These are phyloP conservation scores for Basidioascus undulatus DNA, from an alignment of 768 basidiomycete genomes.

Conservation along the genomic window DNA sequence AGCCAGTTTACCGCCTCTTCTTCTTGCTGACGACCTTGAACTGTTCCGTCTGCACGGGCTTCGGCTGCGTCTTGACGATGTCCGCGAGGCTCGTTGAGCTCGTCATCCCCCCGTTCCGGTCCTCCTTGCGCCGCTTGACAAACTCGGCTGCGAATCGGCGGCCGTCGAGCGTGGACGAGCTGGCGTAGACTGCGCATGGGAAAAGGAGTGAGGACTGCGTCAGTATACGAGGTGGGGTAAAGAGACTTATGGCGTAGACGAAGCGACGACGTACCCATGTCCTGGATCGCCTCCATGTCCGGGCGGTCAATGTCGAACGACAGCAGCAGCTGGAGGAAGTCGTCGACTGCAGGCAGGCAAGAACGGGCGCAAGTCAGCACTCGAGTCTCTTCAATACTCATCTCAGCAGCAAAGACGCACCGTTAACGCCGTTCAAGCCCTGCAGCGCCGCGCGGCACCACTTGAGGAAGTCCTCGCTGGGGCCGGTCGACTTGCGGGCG, in stretches of 20 bases:
- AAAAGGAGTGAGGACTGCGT: too few relatives aligned
- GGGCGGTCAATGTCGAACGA: conserved; percentile 77
- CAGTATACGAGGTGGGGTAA: too few relatives aligned
- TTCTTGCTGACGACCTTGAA: conserved; percentile 71
- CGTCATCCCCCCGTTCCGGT: conserved; percentile 27
- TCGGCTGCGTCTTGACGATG: conserved; percentile 72
- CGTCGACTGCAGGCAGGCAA: conserved; percentile 40
- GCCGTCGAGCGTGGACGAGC: conserved; percentile 83
- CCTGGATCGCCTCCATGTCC: conserved; percentile 76
- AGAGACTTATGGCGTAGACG: too few relatives aligned
- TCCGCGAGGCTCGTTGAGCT: conserved; percentile 14
- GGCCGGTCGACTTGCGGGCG: conserved; percentile 9
- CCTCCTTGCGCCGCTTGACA: conserved; percentile 59
- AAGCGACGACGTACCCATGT: too few relatives aligned
- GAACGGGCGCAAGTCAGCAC: conserved; percentile 2
- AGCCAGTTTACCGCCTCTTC: too few relatives aligned
- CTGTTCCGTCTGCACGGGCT: conserved; percentile 46
- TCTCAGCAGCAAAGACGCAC: conserved; percentile 21
- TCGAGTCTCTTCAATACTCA: background rate
- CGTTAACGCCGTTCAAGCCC: conserved; percentile 35
- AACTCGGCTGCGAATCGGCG: conserved; percentile 86
- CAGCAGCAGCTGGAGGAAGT: conserved; percentile 84
- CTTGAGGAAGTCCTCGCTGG: conserved; percentile 48
- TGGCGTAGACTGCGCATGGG: conserved; percentile 82
- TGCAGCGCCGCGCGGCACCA: conserved; percentile 75